Evolutionary conservation across 225 moss, liverwort and hornwort species (phyloP).

Genomic region (Marchantia paleacea): DNA sequence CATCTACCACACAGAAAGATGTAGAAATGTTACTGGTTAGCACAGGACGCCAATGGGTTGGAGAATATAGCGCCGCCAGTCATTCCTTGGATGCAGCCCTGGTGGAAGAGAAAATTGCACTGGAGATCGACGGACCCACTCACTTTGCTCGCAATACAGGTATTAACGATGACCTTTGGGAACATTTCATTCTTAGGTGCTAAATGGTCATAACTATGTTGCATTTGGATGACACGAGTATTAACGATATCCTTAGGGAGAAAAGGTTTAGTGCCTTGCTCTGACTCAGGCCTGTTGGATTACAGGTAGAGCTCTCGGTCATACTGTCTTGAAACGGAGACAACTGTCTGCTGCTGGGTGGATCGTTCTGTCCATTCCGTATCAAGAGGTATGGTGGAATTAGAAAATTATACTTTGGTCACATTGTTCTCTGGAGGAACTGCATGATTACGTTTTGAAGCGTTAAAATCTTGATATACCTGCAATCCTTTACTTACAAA

Average conservation of each 20-base stretch:
- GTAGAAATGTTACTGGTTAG: conserved; percentile 73
- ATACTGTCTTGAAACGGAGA: conserved; percentile 74
- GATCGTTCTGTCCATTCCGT: conserved; percentile 72
- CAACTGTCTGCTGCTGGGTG: conserved; percentile 82
- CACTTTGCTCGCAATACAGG: conserved; percentile 87
- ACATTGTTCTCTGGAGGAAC: not conserved
- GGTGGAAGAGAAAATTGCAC: conserved; percentile 57
- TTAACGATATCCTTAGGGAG: not conserved
- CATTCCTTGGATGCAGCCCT: conserved; percentile 81
- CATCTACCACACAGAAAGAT: conserved; percentile 77
- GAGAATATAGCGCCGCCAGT: conserved; percentile 60
- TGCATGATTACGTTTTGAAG: not conserved
- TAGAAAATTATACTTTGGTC: not conserved
- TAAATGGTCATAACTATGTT: too few species aligned
- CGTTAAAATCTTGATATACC: not conserved
- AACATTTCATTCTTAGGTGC: too few species aligned
- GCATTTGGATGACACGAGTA: conserved; percentile 41
- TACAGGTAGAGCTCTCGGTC: conserved; percentile 54
- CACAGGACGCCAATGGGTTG: conserved; percentile 63
- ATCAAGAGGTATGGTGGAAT: conserved; percentile 59
- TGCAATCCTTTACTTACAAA: not conserved
- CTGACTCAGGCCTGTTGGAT: not conserved
- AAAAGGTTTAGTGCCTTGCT: not conserved
- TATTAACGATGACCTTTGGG: conserved; percentile 5
- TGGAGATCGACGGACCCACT: conserved; percentile 85